A percentile compares a stretch with the other conserved stretches of the same genome.
phyloP scores from a whole-genome alignment of 2,329 filamentous ascomycete genomes.

The Sarocladium strictum region DNA sequence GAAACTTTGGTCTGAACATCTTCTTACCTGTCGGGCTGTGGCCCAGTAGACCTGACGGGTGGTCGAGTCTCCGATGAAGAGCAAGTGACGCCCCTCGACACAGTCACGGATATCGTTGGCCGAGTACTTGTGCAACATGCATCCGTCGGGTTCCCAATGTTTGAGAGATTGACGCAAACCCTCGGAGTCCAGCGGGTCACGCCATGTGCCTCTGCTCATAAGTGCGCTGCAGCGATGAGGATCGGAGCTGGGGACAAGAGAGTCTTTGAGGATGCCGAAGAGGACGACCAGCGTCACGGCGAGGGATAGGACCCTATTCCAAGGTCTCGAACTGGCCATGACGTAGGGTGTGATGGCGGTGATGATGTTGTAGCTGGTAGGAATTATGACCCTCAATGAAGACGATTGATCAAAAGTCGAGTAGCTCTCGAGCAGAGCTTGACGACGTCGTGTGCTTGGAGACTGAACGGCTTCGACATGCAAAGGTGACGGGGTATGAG shows the following conservation, averaged over 20 bases:
- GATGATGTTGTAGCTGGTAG: neutral
- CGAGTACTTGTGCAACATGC: slow-evolving; percentile 51
- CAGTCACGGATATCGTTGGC: slow-evolving; percentile 46
- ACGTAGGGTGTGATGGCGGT: no score
- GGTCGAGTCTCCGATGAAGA: slow-evolving; percentile 57
- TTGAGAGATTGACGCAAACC: slow-evolving; percentile 27
- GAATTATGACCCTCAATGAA: no score
- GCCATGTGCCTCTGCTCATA: slow-evolving; percentile 46
- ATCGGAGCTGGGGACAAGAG: slow-evolving; percentile 25
- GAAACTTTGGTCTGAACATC: no score
- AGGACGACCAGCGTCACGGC: slow-evolving; percentile 16
- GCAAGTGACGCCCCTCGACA: slow-evolving; percentile 42
- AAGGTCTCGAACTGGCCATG: neutral
- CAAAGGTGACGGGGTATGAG: neutral
- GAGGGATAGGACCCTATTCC: slow-evolving; percentile 15
- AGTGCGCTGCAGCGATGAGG: slow-evolving; percentile 49
- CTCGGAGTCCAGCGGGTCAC: slow-evolving; percentile 23
- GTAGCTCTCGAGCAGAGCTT: neutral
- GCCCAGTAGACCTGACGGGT: slow-evolving; percentile 57
- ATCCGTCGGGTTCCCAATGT: slow-evolving; percentile 55
- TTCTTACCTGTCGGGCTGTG: slow-evolving; percentile 23
- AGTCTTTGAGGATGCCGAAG: slow-evolving; percentile 13
- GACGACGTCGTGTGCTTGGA: neutral
- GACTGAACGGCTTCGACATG: neutral
- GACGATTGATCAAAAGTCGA: neutral